A percentile compares a stretch with the other conserved stretches of the same genome.
These are phyloP conservation scores for Monosporascus sp. DNA, from an alignment of 2,329 filamentous ascomycete genomes.

Conservation along the genomic window DNA sequence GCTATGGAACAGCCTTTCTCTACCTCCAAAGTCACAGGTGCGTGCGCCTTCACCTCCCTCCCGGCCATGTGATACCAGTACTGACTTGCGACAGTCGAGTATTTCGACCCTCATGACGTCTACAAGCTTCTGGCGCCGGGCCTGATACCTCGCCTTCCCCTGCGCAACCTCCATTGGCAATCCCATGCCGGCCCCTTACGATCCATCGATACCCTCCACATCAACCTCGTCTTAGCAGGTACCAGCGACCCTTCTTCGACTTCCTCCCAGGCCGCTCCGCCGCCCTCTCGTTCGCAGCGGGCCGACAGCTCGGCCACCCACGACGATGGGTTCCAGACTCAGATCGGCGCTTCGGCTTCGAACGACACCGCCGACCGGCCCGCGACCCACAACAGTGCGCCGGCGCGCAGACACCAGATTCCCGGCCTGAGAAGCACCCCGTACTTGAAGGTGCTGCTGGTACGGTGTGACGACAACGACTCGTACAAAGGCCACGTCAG, in stretches of 20 bases:
- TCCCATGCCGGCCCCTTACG: conserved; percentile 85
- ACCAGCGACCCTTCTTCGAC: conserved; percentile 36
- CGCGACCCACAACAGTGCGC: conserved; percentile 29
- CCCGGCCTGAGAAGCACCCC: conserved; percentile 88
- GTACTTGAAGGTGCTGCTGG: conserved; percentile 83
- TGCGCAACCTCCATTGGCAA: conserved; percentile 95
- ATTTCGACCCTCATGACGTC: conserved; percentile 86
- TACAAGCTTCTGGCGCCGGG: conserved; percentile 77
- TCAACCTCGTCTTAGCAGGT: conserved; percentile 71
- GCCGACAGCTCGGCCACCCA: conserved; percentile 25
- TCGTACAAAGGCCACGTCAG: conserved; percentile 78
- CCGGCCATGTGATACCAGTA: conserved; percentile 1
- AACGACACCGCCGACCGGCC: conserved; percentile 33
- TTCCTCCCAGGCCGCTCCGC: conserved; percentile 29
- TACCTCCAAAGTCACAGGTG: conserved; percentile 74
- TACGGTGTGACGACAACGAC: conserved; percentile 94
- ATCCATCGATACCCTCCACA: conserved; percentile 87
- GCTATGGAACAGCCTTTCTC: conserved; percentile 63
- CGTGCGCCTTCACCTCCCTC: conserved; percentile 11
- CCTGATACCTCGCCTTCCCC: conserved; percentile 71
- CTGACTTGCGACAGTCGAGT: conserved; percentile 64
- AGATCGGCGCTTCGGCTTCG: conserved; percentile 32
- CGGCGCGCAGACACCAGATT: conserved; percentile 80
- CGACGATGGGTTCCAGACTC: conserved; percentile 59
- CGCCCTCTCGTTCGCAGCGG: conserved; percentile 26